Conservation (phyloP, 2,329 filamentous ascomycete species). For the Aspergillus viridinutans region DNA sequence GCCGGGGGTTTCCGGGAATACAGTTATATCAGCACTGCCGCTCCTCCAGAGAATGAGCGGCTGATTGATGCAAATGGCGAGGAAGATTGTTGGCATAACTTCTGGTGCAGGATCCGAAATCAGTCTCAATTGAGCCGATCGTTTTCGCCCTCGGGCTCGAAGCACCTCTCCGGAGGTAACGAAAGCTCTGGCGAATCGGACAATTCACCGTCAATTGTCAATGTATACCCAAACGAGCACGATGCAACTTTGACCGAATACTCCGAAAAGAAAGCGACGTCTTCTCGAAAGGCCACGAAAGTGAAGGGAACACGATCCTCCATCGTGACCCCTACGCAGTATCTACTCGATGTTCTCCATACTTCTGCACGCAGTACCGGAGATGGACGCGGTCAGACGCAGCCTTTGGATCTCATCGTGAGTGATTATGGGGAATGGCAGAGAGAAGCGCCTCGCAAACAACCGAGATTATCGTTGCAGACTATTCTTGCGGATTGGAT, state of each 20-base stretch:
- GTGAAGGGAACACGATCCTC: background rate
- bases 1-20: background rate
- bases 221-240: background rate
- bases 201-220: background rate
- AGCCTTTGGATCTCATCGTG: background rate
- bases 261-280: background rate
- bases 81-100: conserved; percentile 6
- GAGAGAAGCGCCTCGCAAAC: conserved; percentile 8
- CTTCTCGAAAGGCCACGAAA: background rate
- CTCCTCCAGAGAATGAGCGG: background rate
- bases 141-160: background rate
- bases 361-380: conserved; percentile 15
- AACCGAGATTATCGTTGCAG: conserved; percentile 24
- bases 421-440: background rate
- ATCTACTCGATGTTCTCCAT: conserved; percentile 27
- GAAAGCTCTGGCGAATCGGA: background rate
- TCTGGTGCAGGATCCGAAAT: conserved; percentile 12
- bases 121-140: conserved; percentile 13
- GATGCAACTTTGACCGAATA: background rate
- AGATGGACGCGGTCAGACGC: conserved; percentile 1
- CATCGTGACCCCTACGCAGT: conserved; percentile 26
- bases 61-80: conserved; percentile 1
- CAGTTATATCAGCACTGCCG: conserved; percentile 1
- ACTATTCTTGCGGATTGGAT: conserved; percentile 39
- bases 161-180: background rate